Base-by-base conservation (phyloP, 2,329 filamentous ascomycete species). In the Claviceps pazoutovae region DNA sequence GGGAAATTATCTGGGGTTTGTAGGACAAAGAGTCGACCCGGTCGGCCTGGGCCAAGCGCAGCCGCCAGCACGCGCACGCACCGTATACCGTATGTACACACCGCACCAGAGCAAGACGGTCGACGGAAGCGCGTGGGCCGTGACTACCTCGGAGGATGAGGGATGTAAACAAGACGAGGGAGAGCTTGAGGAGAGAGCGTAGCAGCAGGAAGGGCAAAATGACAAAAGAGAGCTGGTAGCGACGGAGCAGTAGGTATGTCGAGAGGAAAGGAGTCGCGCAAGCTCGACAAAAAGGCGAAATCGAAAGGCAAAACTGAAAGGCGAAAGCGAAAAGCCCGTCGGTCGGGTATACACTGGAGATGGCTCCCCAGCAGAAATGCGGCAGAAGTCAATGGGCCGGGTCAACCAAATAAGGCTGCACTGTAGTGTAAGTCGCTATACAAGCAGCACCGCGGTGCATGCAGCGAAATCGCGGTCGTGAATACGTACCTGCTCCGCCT, bases 1-100 rank as follows among this genome's bases (percentile, higher is more conserved):
- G 57, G 58, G 58, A 59, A 54, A 59, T 56, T 50, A 54, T 59
- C 58, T 58, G 58, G 57, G 57, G 56, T 59, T 54, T 50, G 58
- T 58, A 56, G 57, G 56, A 59, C 56, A 56, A 55, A 41, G 48
- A 51, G 53, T 41, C 52, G 46, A 49, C 49, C 49, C 52, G 53
- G 49, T 54, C 53, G 46, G 53, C 53, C 54, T 54, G 49, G 42
- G 46, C 51, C 51, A 55, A 55, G 51, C 53, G 53, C 53, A 53
- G 53, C 51, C 53, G 54, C 54, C 51, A 51, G 43, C 55, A 48
- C 51, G 50, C 51, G 48, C 44, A 43, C 41, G 23, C 50, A 17
- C 51, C 44, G 17, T 39, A 39, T 21, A 34, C 30, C 30, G 38
- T 34, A 44, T 39, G 37, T 26, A 47, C 41, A 17, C 41, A 36